Conservation (phyloP, 2,329 filamentous ascomycete genomes). For the Cladorrhinum sp. region DNA sequence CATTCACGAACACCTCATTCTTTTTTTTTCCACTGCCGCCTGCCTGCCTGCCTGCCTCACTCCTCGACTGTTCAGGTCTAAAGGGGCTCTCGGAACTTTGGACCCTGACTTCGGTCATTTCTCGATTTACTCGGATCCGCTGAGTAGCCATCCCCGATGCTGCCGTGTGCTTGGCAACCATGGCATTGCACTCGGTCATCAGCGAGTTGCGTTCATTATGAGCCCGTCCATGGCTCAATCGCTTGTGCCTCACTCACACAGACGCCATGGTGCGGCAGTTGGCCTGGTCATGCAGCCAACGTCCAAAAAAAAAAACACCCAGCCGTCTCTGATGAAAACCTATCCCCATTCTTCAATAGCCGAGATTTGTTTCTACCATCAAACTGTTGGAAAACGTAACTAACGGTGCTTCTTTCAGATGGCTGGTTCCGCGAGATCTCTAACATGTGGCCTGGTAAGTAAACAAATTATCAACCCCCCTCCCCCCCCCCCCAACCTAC, state of each 20-base stretch:
- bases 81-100: too few relatives aligned
- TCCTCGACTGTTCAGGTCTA: too few relatives aligned
- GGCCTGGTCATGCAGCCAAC: background rate
- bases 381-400: background rate
- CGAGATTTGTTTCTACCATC: background rate
- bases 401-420: constrained; percentile 57
- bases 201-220: background rate
- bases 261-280: background rate
- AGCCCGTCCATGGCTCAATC: background rate
- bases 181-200: background rate
- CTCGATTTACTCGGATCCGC: background rate
- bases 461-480: constrained; percentile 13
- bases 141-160: background rate
- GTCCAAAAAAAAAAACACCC: too few relatives aligned
- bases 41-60: too few relatives aligned
- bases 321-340: background rate
- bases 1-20: background rate
- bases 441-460: constrained; percentile 86
- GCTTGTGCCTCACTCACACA: constrained; percentile 15
- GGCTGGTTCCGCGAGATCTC: constrained; percentile 99
- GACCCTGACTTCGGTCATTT: background rate
- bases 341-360: background rate
- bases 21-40: background rate
- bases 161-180: background rate
- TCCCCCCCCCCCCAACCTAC: background rate